Base-by-base conservation (phyloP, 441 rosid species). In the Populus tomentosa region DNA sequence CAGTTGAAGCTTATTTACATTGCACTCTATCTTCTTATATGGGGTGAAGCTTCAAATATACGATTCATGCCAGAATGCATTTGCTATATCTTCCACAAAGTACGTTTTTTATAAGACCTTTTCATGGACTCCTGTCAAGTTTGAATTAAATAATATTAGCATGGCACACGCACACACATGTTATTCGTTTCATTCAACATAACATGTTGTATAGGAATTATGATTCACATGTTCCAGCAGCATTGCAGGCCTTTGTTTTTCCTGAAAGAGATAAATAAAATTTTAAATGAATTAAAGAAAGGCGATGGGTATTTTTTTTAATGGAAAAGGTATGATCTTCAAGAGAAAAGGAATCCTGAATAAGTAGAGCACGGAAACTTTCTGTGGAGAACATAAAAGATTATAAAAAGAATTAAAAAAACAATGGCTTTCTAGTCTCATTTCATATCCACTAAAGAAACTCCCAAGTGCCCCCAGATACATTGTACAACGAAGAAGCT, bases 11-110 rank as follows among this genome's bases (percentile, higher is more conserved):
- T 97, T 79, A 79, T 94, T 79, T 97, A 93, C 82, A 89, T 93
- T 67, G 89, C 91, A 7, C 93, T 97, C 65, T 97, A 93, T 85
- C 95, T 94, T 85, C 98, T 97, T 78, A 93, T 97, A 77, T 97
- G 99, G 99, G 99, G 99, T 36, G 99, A 97, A 89, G 98, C 99
- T 84, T 97, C 99, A 82, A 97, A 97, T 84, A 84, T 94, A 74
- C 92, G 99, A 11, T 97, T 97, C 88, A 94, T 97, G 99, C 98
- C 99, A 18, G 99, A 97, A 85, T 97, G 98, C 89, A 82, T 97
- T 78, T 94, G 99, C 91, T 97, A 93, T 88, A 94, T 97, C 74
- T 94, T 97, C 85, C 99, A 97, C 84, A 86, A 87, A n/a, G 99
- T 94, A 88, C 32, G 94, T 74, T 82, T 40, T 74, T 86, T 71